These are phyloP conservation scores for Rhizomucor pusillus DNA, from an alignment of 371 early-diverging fungal species.

Conservation along the genomic window DNA sequence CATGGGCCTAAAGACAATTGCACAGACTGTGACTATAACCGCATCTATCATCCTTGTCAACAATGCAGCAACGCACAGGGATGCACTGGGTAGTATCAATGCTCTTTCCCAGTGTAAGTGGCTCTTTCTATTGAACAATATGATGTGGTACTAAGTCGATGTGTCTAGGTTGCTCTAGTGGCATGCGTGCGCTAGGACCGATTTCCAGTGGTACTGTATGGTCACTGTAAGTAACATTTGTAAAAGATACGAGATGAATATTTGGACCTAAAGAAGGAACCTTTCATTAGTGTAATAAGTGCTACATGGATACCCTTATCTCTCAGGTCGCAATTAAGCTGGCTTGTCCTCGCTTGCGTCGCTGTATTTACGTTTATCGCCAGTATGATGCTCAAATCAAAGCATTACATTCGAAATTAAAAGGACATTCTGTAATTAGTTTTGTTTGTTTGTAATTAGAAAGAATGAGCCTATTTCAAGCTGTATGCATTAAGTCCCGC, in stretches of 20 bases:
- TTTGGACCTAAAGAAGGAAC: background rate
- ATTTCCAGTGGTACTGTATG: conserved; percentile 35
- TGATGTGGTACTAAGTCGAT: background rate
- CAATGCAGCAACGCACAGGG: conserved; percentile 29
- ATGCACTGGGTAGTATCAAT: conserved; percentile 36
- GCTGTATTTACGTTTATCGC: conserved; percentile 20
- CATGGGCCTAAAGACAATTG: conserved; percentile 30
- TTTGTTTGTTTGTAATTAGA: too few species aligned
- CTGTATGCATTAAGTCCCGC: too few species aligned
- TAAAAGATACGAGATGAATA: background rate
- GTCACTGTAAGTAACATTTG: conserved; percentile 33
- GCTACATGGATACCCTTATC: conserved; percentile 9
- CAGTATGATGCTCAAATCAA: conserved; percentile 18
- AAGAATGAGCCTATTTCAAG: too few species aligned
- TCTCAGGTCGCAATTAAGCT: conserved; percentile 25
- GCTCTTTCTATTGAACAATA: background rate
- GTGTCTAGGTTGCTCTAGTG: conserved; percentile 26
- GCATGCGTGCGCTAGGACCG: conserved; percentile 33
- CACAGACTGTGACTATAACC: conserved; percentile 32
- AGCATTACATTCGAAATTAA: background rate
- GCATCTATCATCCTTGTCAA: conserved; percentile 31
- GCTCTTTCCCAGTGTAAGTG: conserved; percentile 41
- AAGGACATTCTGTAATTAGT: too few species aligned
- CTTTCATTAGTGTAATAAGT: conserved; percentile 6
- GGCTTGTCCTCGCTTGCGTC: conserved; percentile 17